Evolutionary conservation across 2,329 filamentous ascomycete species (phyloP).

Genomic region (Cladosporium sp.): DNA sequence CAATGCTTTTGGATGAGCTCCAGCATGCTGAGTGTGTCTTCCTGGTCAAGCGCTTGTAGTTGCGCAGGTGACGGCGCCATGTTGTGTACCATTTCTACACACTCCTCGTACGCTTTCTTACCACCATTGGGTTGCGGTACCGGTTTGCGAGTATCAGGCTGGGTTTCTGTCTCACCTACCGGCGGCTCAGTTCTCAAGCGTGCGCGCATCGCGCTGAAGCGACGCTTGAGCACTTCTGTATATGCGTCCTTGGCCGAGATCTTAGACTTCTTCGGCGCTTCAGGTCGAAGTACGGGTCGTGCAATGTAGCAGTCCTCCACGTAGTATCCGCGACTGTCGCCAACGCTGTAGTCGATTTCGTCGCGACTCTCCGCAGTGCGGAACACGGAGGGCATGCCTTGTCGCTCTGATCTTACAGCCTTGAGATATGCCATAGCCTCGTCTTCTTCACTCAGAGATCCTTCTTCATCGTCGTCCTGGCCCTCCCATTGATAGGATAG

Average conservation of each 20-base stretch:
- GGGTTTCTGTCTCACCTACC: constrained; percentile 47
- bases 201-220: constrained; percentile 66
- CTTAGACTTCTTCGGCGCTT: constrained; percentile 31
- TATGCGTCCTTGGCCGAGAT: constrained; percentile 63
- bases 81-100: constrained; percentile 44
- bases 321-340: constrained; percentile 67
- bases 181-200: constrained; percentile 62
- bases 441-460: constrained; percentile 31
- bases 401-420: constrained; percentile 34
- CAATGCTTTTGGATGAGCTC: constrained; percentile 57
- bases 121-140: constrained; percentile 49
- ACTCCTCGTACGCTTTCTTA: constrained; percentile 59
- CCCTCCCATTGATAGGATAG: constrained; percentile 26
- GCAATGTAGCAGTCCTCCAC: constrained; percentile 79
- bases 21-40: constrained; percentile 66
- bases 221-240: constrained; percentile 64
- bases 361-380: constrained; percentile 27
- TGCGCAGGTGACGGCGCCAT: constrained; percentile 53
- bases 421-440: constrained; percentile 40
- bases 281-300: constrained; percentile 47
- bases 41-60: constrained; percentile 60
- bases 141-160: neutral
- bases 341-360: constrained; percentile 48
- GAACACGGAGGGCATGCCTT: constrained; percentile 32
- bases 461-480: constrained; percentile 28